Evolutionary conservation across 176 grass and related monocot species (phyloP), one percentile per base, ranked within the genome.

Genomic region (Phyllostachys edulis): DNA sequence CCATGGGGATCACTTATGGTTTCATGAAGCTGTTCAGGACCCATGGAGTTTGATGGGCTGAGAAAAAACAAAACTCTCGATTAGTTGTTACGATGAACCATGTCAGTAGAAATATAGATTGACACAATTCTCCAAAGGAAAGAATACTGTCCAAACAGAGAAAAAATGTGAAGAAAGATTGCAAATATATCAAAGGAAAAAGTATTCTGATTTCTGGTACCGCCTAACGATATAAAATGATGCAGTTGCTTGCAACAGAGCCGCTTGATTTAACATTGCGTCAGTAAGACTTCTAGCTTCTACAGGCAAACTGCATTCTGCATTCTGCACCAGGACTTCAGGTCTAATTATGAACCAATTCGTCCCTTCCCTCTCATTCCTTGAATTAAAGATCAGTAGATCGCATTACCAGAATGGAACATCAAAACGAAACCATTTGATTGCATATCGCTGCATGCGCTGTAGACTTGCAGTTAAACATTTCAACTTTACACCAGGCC

Each of bases 1-100:
- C 91, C 44, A 97, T 97, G 94, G 91, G 80, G 5, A 34, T 90
- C 66, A 92, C 89, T 8, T 94, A 86, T 75, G 91, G 91, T 10
- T 63, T 97, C 77, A 88, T 94, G 87, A 92, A 81, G 65, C 16
- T 94, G 38, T 90, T 82, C 75, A 84, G 66, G 4, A 44, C 82
- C 39, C 67, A 80, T 70, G 79, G 26, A 2, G 50, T 70, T 59
- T 91, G 84, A 92, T 78, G 13, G 71, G 20, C 26, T 6, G 21
- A 49, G 13, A 9, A n/a, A 57, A 57, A 56, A 56, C 5, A 12
- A 63, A 6, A 27, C 61, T 29, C 61, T 5, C 61, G 26, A 15
- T 63, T 63, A 5, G n/a, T 24, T 60, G 11, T 29, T 14, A 63
- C 60, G 60, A 16, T 37, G 29, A 18, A 16, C 27, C 16, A 37